Evolutionary conservation across 73 alveolate genomes (phyloP).

Genomic region (Paramecium sonneborni): DNA sequence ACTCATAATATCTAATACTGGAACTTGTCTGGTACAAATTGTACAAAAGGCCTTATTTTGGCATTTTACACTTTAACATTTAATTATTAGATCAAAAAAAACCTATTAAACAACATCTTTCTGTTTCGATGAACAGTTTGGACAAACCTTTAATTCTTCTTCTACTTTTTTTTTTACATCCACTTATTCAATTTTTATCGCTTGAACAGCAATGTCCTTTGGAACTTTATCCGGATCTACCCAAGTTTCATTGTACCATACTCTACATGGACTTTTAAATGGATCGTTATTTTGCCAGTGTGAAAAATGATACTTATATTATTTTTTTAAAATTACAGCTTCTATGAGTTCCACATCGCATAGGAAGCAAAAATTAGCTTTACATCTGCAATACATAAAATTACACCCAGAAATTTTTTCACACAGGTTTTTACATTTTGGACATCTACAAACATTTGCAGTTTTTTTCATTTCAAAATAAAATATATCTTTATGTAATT

Average conservation of each 20-base stretch:
- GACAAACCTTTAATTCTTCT: background rate
- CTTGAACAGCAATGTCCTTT: background rate
- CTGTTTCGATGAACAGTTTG: background rate
- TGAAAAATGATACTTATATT: background rate
- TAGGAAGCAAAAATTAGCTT: background rate
- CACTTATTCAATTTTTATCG: background rate
- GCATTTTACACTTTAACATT: background rate
- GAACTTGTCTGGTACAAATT: background rate
- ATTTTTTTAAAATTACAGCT: background rate
- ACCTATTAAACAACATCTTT: background rate
- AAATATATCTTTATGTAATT: background rate
- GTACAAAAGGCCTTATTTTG: background rate
- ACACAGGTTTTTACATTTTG: background rate
- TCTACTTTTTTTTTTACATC: background rate
- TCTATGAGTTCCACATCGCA: background rate
- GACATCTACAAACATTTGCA: background rate
- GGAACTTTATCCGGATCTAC: constrained; percentile 11
- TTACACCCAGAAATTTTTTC: constrained; percentile 45
- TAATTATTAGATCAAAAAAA: background rate
- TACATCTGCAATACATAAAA: constrained; percentile 10
- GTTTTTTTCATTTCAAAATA: background rate
- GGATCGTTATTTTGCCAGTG: constrained; percentile 33
- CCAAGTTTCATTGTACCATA: background rate
- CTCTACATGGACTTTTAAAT: constrained; percentile 24
- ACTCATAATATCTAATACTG: too few species aligned